These are phyloP conservation scores for Plasmodium fragile DNA, from an alignment of 169 alveolate genomes.

Conservation along the genomic window DNA sequence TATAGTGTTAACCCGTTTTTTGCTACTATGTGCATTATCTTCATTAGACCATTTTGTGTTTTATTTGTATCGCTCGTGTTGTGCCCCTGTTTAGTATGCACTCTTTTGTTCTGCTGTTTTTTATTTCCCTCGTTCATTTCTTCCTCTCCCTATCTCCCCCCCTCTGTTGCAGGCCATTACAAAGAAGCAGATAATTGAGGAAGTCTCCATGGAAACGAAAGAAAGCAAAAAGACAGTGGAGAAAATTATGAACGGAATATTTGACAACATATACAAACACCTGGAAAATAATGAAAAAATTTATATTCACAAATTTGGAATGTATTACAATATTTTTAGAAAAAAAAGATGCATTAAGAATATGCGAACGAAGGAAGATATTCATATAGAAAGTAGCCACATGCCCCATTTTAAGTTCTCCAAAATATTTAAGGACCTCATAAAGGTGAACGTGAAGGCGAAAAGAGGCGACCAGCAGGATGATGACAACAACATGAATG, in stretches of 20 bases:
- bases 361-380: constrained; percentile 68
- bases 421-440: constrained; percentile 50
- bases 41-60: neutral
- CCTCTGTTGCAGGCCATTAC: constrained; percentile 33
- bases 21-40: neutral
- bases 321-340: constrained; percentile 66
- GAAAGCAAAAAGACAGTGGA: constrained; percentile 73
- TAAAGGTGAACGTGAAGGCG: constrained; percentile 49
- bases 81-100: neutral
- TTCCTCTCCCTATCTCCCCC: neutral
- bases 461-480: constrained; percentile 14
- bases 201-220: constrained; percentile 74
- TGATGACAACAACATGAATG: constrained; percentile 36
- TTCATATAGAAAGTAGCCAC: constrained; percentile 63
- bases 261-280: constrained; percentile 70
- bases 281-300: constrained; percentile 69
- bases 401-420: constrained; percentile 74
- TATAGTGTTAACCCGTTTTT: neutral
- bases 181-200: constrained; percentile 68
- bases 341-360: constrained; percentile 68
- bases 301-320: constrained; percentile 66
- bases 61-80: neutral
- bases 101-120: neutral
- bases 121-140: neutral
- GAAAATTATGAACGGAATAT: constrained; percentile 69